Conservation (phyloP, 2,329 filamentous ascomycete species). For the Colletotrichum cereale region DNA sequence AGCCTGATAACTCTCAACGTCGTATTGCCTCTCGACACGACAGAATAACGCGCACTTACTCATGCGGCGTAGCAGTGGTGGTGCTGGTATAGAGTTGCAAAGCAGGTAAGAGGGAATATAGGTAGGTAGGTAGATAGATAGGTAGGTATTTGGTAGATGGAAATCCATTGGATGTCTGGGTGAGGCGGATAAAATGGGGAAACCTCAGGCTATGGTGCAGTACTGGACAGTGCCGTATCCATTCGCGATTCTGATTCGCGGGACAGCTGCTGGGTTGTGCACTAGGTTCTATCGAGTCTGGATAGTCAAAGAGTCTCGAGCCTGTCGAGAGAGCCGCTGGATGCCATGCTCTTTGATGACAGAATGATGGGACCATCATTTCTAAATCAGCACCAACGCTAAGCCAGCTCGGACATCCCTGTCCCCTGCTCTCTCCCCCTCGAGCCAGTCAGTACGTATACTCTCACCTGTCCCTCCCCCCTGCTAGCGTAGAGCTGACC, state of each 20-base stretch:
- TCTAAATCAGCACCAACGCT: conserved; percentile 37
- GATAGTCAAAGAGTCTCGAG: background rate
- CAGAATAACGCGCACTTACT: background rate
- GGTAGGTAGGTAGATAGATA: background rate
- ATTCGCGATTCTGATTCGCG: background rate
- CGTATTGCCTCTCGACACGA: conserved; percentile 1
- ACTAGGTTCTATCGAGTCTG: background rate
- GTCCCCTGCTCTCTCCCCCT: conserved; percentile 22
- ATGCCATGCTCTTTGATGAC: conserved; percentile 26
- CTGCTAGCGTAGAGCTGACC: conserved; percentile 22
- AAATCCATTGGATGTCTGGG: background rate
- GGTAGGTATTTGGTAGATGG: background rate
- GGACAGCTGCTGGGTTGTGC: background rate
- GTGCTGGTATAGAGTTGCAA: background rate
- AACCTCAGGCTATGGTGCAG: conserved; percentile 5
- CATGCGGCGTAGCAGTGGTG: background rate
- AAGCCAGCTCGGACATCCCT: conserved; percentile 14
- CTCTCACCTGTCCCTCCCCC: background rate
- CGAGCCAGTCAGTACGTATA: conserved; percentile 18
- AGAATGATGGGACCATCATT: conserved; percentile 39
- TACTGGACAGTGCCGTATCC: background rate
- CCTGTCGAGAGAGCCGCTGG: conserved; percentile 6
- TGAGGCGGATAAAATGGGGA: background rate
- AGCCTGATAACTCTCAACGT: conserved; percentile 28
- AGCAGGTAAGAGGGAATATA: background rate